Evolutionary conservation across 805 yeast species (phyloP).

Genomic region (Wickerhamiella lipophila): DNA sequence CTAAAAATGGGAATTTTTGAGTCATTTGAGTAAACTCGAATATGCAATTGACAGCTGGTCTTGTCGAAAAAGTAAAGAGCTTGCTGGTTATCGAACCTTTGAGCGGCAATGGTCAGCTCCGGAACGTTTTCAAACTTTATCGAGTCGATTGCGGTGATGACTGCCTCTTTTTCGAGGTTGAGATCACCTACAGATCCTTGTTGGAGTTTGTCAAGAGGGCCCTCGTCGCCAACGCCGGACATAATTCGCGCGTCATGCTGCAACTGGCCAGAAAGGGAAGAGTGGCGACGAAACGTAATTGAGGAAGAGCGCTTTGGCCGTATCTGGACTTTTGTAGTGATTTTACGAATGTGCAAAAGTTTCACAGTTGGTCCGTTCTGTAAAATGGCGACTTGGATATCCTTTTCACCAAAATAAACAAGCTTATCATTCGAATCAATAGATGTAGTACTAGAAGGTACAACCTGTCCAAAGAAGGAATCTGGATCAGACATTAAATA

Average conservation of each 20-base stretch:
- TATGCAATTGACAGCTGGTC: not conserved
- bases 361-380: slow-evolving; percentile 34
- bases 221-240: slow-evolving; percentile 9
- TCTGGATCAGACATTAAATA: slow-evolving; percentile 64
- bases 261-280: slow-evolving; percentile 6
- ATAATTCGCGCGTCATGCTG: slow-evolving; percentile 11
- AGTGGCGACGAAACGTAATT: slow-evolving; percentile 7
- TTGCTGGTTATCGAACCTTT: slow-evolving; percentile 7
- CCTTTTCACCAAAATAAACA: slow-evolving; percentile 39
- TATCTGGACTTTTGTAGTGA: slow-evolving; percentile 18
- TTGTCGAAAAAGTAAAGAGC: slow-evolving; percentile 7
- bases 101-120: not conserved
- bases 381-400: slow-evolving; percentile 46
- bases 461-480: slow-evolving; percentile 57
- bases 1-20: not conserved
- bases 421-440: slow-evolving; percentile 47
- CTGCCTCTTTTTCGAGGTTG: slow-evolving; percentile 11
- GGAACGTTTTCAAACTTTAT: not conserved
- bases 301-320: not conserved
- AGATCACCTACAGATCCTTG: not conserved
- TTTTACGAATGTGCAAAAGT: slow-evolving; percentile 45
- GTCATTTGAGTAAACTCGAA: not conserved
- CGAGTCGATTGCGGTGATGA: not conserved
- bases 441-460: slow-evolving; percentile 56
- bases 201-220: not conserved